These are phyloP conservation scores for Backusella tarrabulga DNA, from an alignment of 192 early-diverging fungal genomes.

Conservation along the genomic window DNA sequence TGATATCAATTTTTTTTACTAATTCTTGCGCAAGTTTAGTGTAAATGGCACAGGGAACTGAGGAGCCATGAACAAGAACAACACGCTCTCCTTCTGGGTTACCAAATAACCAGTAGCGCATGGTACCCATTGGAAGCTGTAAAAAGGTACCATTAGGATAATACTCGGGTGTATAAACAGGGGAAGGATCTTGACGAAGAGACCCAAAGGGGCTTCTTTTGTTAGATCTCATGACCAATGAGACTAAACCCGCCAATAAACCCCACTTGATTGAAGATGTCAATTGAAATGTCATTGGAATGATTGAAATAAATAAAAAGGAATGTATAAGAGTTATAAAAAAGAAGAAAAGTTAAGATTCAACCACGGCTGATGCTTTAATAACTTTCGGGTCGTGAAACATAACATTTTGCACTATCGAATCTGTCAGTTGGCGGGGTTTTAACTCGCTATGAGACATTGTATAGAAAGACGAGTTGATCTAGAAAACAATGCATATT, in stretches of 20 bases:
- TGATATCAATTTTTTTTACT: slow-evolving; percentile 17
- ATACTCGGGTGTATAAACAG: slow-evolving; percentile 31
- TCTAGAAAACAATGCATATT: not conserved
- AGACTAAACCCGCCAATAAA: not conserved
- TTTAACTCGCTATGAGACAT: not conserved
- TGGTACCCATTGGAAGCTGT: slow-evolving; percentile 36
- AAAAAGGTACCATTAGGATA: slow-evolving; percentile 32
- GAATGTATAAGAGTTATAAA: not conserved
- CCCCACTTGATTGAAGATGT: not conserved
- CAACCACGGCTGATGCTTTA: slow-evolving; percentile 1
- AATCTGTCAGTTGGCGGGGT: not conserved
- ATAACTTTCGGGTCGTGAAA: not conserved
- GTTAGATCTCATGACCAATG: not conserved
- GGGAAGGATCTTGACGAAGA: slow-evolving; percentile 27
- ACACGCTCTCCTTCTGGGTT: slow-evolving; percentile 31
- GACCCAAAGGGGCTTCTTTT: slow-evolving; percentile 26
- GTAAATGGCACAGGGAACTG: slow-evolving; percentile 17
- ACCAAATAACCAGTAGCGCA: slow-evolving; percentile 46
- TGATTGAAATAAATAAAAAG: not conserved
- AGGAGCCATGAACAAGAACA: slow-evolving; percentile 46
- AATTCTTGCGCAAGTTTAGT: not conserved
- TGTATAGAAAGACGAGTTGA: not conserved
- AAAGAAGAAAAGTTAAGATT: not conserved
- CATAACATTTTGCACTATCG: not conserved
- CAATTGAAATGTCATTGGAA: not conserved